Evolutionary conservation across 1,284 basidiomycete species (phyloP), one percentile per base, ranked within the genome.

Genomic region (Malassezia vespertilionis): DNA sequence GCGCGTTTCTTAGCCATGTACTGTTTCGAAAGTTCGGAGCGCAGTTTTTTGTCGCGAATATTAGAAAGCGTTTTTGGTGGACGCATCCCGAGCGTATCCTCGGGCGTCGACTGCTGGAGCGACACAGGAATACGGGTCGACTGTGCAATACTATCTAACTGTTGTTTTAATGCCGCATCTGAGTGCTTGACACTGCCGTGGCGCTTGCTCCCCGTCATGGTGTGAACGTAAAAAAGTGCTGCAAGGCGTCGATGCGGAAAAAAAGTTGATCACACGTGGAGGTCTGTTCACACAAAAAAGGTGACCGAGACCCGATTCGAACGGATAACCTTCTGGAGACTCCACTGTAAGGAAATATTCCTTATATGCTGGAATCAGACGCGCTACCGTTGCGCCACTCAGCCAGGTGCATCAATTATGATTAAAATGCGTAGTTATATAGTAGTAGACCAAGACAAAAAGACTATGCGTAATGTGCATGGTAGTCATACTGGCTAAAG

Each of bases 1-100:
- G 67, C 67, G 24, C 67, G 55, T 32, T 57, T 58, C 15, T 45
- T 49, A 8, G 57, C 58, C 14, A 70, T 43, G 37, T 61, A 60
- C 36, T 61, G 58, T 21, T 58, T 46, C 17, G 55, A 44, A n/a
- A 70, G 53, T 28, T 65, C 58, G 26, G 64, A 57, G 12, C 65
- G 60, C 23, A 70, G 54, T 49, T 69, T 69, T 48, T 70, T 69
- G 56, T 70, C 66, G 33, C 56, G 54, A 42, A 67, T 52, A 23
- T 45, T 47, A 17, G 56, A 42, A 35, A 65, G 42, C 3, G 58
- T 52, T 33, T 62, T 64, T 40, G 67, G 67, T 21, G 61, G 57
- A 11, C 56, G 56, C 22, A 56, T 58, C 33, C 60, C 59, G 3
- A 47, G 32, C 5, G 58, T 34, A 2, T 54, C 40, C n/a, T 53